Conservation (phyloP, 192 early-diverging fungal genomes). For the Coemansia sp. region DNA sequence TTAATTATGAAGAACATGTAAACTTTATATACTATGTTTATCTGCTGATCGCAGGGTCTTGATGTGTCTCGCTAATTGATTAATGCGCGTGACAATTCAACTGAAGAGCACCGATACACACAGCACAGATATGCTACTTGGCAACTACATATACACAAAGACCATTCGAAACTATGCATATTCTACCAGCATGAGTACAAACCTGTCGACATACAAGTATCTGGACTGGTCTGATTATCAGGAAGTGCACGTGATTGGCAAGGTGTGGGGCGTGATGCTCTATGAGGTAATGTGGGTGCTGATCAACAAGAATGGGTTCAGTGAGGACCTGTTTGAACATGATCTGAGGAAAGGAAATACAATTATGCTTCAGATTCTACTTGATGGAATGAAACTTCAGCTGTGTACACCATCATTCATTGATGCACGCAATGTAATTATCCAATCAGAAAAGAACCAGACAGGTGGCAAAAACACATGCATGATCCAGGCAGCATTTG, state of each 20-base stretch:
- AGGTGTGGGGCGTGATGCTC: slow-evolving; percentile 62
- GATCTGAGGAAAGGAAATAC: slow-evolving; percentile 56
- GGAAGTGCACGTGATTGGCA: slow-evolving; percentile 61
- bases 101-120: slow-evolving; percentile 55
- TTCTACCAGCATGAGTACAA: slow-evolving; percentile 36
- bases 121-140: slow-evolving; percentile 23
- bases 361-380: slow-evolving; percentile 53
- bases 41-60: too few relatives aligned
- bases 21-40: too few relatives aligned
- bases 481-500: slow-evolving; percentile 62
- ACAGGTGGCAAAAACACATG: slow-evolving; percentile 58
- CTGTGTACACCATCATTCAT: slow-evolving; percentile 68
- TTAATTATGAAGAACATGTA: too few relatives aligned
- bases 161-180: slow-evolving; percentile 55
- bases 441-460: slow-evolving; percentile 59
- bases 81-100: too few relatives aligned
- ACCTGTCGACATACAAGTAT: slow-evolving; percentile 42
- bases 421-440: slow-evolving; percentile 65
- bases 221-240: slow-evolving; percentile 20
- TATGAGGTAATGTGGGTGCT: slow-evolving; percentile 66
- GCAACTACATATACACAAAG: slow-evolving; percentile 29
- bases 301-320: slow-evolving; percentile 40
- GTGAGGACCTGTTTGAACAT: slow-evolving; percentile 17
- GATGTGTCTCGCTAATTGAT: too few relatives aligned
- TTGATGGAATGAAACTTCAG: slow-evolving; percentile 62